Base-by-base conservation (phyloP, 352 stramenopile genomes). In the Pythium phragmitis region DNA sequence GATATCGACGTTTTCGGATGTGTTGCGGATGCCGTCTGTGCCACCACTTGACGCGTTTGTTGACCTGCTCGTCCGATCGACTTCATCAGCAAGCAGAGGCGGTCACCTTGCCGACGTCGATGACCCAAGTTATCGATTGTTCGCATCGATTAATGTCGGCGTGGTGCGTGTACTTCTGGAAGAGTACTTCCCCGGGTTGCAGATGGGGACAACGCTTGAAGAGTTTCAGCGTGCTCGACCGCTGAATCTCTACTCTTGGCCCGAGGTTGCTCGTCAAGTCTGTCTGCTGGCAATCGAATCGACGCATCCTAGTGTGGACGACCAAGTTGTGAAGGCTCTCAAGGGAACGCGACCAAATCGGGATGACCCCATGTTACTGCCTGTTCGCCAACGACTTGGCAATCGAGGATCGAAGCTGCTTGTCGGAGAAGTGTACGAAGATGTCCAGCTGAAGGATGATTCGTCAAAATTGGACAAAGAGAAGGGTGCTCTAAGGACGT, bases 221-320 rank as follows among this genome's bases (percentile, higher is more conserved):
- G 84, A 92, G 33, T 91, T 92, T 42, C 75, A 87, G 57, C 75
- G 79, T 26, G 89, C 82, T 2, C 74, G 86, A 17, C 86, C 86
- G 11, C 74, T 95, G 56, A 95, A 93, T 47, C 56, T 71, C 12
- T 77, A 93, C 63, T 92, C 73, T 14, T 95, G 86, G 86, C 82
- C 84, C n/a, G 86, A 95, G 74, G 57, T 93, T 37, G 82, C 78
- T 50, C 82, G 84, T 17, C 68, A 91, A 67, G 80, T 91, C 28
- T 93, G 81, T 42, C 70, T 91, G 7, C 66, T 95, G 39, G 78
- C 83, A 12, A 81, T 92, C 17, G 86, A 95, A 45, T 71, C 82
- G 28, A 83, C 82, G 26, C 83, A 89, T 17, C 83, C 81, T 1
- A 91, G 76, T 60, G 56, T 65, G 0, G 86, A 95, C 48, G 84